phyloP scores from a whole-genome alignment of 2,329 filamentous ascomycete species.

The Penicillium sp. region DNA sequence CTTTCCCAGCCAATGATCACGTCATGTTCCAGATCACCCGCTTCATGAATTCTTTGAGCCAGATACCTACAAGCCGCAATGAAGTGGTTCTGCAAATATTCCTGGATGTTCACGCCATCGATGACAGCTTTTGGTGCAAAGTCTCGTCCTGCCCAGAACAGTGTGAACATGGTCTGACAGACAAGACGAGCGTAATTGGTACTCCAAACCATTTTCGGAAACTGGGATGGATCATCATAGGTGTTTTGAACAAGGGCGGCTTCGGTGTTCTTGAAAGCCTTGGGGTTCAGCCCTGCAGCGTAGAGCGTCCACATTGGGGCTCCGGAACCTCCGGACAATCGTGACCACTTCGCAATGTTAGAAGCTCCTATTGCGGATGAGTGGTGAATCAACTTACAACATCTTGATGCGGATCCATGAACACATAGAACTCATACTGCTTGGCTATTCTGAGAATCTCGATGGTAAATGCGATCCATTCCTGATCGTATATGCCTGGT shows the following conservation, averaged over 20 bases:
- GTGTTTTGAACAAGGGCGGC: slow-evolving; percentile 95
- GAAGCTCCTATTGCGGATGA: slow-evolving; percentile 10
- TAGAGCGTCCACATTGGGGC: slow-evolving; percentile 98
- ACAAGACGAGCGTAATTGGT: slow-evolving; percentile 92
- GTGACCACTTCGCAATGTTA: slow-evolving; percentile 68
- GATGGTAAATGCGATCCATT: slow-evolving; percentile 89
- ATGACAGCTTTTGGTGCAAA: slow-evolving; percentile 97
- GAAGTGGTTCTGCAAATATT: slow-evolving; percentile 87
- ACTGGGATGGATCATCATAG: slow-evolving; percentile 77
- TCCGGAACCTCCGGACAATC: slow-evolving; percentile 89
- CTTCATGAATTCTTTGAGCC: slow-evolving; percentile 80
- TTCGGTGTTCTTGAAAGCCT: slow-evolving; percentile 79
- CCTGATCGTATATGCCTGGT: slow-evolving; percentile 88
- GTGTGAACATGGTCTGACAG: slow-evolving; percentile 84
- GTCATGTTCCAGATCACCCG: slow-evolving; percentile 80
- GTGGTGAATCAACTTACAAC: slow-evolving; percentile 61
- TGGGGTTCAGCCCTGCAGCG: slow-evolving; percentile 85
- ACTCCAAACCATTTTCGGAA: slow-evolving; percentile 99
- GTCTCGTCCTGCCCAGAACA: slow-evolving; percentile 87
- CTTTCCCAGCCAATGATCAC: slow-evolving; percentile 95
- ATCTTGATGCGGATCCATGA: slow-evolving; percentile 99
- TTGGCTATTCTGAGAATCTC: slow-evolving; percentile 79
- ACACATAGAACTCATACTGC: slow-evolving; percentile 89
- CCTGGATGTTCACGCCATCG: slow-evolving; percentile 91
- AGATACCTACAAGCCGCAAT: slow-evolving; percentile 76